Conservation (phyloP, 2,329 filamentous ascomycete genomes). For the Penicillium sp. region DNA sequence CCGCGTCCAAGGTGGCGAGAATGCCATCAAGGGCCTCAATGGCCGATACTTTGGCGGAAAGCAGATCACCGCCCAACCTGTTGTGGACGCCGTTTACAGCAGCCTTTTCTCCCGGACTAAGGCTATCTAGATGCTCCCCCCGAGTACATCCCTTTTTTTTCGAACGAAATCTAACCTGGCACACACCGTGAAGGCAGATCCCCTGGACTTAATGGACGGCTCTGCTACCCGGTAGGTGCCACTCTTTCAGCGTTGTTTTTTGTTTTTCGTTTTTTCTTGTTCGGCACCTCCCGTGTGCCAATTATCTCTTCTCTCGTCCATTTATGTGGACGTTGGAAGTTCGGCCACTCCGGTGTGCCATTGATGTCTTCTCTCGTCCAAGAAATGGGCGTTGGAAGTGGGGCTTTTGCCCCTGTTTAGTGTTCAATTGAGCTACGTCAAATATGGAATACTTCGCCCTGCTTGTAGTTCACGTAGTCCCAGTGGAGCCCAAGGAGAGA, state of each 20-base stretch:
- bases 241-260: slow-evolving; percentile 25
- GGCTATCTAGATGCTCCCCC: slow-evolving; percentile 59
- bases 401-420: too few species aligned
- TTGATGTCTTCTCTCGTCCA: too few species aligned
- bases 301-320: neutral
- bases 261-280: slow-evolving; percentile 3
- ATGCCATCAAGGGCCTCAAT: slow-evolving; percentile 96
- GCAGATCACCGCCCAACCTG: slow-evolving; percentile 89
- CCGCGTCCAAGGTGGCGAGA: slow-evolving; percentile 89
- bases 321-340: neutral
- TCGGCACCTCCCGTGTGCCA: slow-evolving; percentile 24
- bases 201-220: slow-evolving; percentile 29
- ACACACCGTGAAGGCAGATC: slow-evolving; percentile 20
- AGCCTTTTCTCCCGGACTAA: slow-evolving; percentile 87
- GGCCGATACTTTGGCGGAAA: slow-evolving; percentile 91
- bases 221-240: slow-evolving; percentile 40
- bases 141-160: slow-evolving; percentile 20
- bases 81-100: slow-evolving; percentile 98
- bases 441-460: neutral
- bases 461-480: neutral
- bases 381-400: too few species aligned
- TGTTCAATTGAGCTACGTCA: neutral
- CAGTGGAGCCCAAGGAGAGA: neutral
- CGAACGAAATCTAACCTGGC: slow-evolving; percentile 27
- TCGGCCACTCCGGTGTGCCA: too few species aligned